phyloP scores from a whole-genome alignment of 2,329 filamentous ascomycete genomes.

The Fusarium austroafricanum region DNA sequence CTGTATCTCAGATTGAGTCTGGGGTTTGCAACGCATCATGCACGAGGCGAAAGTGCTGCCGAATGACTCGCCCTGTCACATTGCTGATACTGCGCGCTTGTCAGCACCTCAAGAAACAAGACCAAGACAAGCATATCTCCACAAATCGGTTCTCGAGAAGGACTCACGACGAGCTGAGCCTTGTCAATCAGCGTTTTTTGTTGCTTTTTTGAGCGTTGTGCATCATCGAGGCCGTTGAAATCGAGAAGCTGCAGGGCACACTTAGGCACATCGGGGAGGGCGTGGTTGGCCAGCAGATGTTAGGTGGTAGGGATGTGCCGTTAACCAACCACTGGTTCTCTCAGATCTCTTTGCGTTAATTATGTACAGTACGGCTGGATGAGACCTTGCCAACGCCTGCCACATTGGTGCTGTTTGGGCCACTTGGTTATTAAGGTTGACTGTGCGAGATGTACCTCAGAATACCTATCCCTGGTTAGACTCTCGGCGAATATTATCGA shows the following conservation, averaged over 20 bases:
- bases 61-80: conserved; percentile 23
- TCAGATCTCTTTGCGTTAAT: conserved; percentile 37
- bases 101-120: conserved; percentile 1
- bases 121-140: conserved; percentile 11
- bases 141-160: conserved; percentile 22
- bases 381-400: conserved; percentile 14
- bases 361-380: conserved; percentile 15
- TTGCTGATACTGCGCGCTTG: conserved; percentile 13
- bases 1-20: conserved; percentile 26
- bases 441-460: conserved; percentile 17
- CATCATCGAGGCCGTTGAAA: conserved; percentile 42
- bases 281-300: conserved; percentile 19
- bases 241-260: conserved; percentile 43
- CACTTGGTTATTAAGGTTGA: conserved; percentile 4
- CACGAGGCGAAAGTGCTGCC: conserved; percentile 12
- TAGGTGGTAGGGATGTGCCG: conserved; percentile 34
- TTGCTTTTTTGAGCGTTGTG: conserved; percentile 41
- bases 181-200: conserved; percentile 9
- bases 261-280: conserved; percentile 30
- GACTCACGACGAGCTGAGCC: conserved; percentile 20
- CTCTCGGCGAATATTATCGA: conserved; percentile 31
- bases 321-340: conserved; percentile 25
- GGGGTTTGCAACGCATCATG: conserved; percentile 27
- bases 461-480: conserved; percentile 27
- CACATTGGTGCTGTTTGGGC: conserved; percentile 2